Evolutionary conservation across 2,329 filamentous ascomycete species (phyloP).

Genomic region (Neonectria coccinea): DNA sequence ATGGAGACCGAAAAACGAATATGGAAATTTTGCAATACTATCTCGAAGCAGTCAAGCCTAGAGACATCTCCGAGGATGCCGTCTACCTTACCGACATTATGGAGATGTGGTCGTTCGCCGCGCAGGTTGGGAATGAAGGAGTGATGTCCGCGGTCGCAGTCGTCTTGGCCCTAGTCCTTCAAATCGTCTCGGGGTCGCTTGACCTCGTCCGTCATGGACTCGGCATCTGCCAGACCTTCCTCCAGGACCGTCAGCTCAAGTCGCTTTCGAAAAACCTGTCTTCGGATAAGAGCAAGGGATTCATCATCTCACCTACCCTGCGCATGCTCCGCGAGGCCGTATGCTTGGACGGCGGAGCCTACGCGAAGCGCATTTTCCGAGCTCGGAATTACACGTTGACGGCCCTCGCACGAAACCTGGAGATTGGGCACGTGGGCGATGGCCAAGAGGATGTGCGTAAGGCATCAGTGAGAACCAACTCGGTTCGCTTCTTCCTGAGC

Average conservation of each 20-base stretch:
- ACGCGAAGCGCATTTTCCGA: conserved; percentile 82
- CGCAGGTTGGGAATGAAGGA: conserved; percentile 81
- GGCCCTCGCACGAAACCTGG: conserved; percentile 82
- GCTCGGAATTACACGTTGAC: conserved; percentile 83
- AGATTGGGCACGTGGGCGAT: conserved; percentile 71
- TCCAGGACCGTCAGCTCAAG: conserved; percentile 85
- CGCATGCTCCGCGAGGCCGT: conserved; percentile 88
- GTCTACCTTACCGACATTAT: conserved; percentile 82
- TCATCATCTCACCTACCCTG: conserved; percentile 88
- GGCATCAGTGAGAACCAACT: conserved; percentile 85
- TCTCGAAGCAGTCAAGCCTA: conserved; percentile 67
- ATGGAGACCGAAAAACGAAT: conserved; percentile 56
- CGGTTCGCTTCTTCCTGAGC: conserved; percentile 82
- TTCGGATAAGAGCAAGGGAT: conserved; percentile 84
- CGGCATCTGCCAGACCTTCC: conserved; percentile 81
- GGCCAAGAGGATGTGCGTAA: conserved; percentile 72
- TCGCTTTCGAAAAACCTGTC: conserved; percentile 83
- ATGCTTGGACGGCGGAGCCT: conserved; percentile 84
- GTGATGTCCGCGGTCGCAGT: conserved; percentile 85
- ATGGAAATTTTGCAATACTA: conserved; percentile 75
- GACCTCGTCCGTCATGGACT: conserved; percentile 81
- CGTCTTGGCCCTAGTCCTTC: conserved; percentile 83
- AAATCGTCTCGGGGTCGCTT: conserved; percentile 78
- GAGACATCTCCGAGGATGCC: conserved; percentile 58
- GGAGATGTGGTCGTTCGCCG: conserved; percentile 88